Conservation (phyloP, 176 grass and related monocot genomes). For the Aegilops sharonensis region DNA sequence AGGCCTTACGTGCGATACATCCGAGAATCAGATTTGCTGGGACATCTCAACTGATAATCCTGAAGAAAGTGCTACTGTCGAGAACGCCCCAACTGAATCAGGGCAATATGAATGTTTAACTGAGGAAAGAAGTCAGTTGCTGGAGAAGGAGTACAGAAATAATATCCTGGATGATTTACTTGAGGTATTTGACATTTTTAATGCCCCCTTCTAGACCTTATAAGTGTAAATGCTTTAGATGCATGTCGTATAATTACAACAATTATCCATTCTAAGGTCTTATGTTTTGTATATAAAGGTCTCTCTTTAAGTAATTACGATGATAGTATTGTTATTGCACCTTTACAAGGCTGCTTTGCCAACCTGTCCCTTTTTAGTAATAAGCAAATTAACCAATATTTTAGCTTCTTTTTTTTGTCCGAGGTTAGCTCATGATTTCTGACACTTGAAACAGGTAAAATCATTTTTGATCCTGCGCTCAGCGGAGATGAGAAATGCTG, state of each 20-base stretch:
- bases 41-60: conserved; percentile 60
- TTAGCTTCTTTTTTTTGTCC: background rate
- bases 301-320: background rate
- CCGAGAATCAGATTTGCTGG: conserved; percentile 73
- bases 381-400: background rate
- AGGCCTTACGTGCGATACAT: conserved; percentile 20
- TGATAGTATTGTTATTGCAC: conserved; percentile 13
- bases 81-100: conserved; percentile 43
- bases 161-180: conserved; percentile 92
- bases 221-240: background rate
- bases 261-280: background rate
- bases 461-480: conserved; percentile 78
- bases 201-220: background rate
- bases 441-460: conserved; percentile 60
- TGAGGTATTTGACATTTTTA: conserved; percentile 53
- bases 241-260: background rate
- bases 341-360: background rate
- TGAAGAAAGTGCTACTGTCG: conserved; percentile 35
- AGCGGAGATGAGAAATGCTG: conserved; percentile 64
- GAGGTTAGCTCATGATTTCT: conserved; percentile 20
- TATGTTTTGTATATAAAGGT: background rate
- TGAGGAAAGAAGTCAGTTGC: conserved; percentile 77
- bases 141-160: conserved; percentile 86
- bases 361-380: background rate
- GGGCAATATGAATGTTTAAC: conserved; percentile 22